phyloP scores from a whole-genome alignment of 208 protist genomes.

The Trypanosomatidae sp. region DNA sequence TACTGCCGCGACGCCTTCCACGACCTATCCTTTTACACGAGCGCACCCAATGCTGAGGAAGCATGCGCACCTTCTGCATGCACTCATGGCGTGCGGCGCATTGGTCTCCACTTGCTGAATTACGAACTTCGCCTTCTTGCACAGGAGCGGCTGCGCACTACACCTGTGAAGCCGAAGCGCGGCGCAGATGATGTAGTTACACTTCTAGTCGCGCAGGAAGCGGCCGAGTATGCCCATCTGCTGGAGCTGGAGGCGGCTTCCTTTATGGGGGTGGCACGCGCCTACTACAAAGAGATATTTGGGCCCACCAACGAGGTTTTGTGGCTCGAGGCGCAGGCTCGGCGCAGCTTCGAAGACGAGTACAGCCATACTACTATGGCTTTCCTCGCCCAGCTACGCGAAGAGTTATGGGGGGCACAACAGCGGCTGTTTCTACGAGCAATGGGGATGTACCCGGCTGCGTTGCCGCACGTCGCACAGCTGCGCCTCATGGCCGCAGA shows the following conservation, averaged over 20 bases:
- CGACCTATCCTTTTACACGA: constrained; percentile 35
- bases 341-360: constrained; percentile 44
- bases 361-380: constrained; percentile 20
- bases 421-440: constrained; percentile 46
- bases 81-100: constrained; percentile 11
- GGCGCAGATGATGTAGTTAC: constrained; percentile 11
- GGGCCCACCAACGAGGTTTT: constrained; percentile 25
- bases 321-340: constrained; percentile 36
- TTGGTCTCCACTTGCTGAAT: constrained; percentile 27
- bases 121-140: constrained; percentile 24
- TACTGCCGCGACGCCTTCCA: constrained; percentile 12
- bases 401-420: constrained; percentile 38
- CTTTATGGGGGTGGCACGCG: constrained; percentile 26
- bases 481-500: constrained; percentile 13
- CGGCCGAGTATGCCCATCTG: constrained; percentile 35
- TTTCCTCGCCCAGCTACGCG: constrained; percentile 26
- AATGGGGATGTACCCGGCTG: constrained; percentile 27
- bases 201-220: constrained; percentile 28
- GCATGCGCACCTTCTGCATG: constrained; percentile 13
- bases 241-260: constrained; percentile 25
- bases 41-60: constrained; percentile 9
- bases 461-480: constrained; percentile 24
- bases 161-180: background rate
- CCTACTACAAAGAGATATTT: constrained; percentile 26
- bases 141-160: constrained; percentile 9